Base-by-base conservation (phyloP, 179 eudicot genomes). In the Silene vulgaris region DNA sequence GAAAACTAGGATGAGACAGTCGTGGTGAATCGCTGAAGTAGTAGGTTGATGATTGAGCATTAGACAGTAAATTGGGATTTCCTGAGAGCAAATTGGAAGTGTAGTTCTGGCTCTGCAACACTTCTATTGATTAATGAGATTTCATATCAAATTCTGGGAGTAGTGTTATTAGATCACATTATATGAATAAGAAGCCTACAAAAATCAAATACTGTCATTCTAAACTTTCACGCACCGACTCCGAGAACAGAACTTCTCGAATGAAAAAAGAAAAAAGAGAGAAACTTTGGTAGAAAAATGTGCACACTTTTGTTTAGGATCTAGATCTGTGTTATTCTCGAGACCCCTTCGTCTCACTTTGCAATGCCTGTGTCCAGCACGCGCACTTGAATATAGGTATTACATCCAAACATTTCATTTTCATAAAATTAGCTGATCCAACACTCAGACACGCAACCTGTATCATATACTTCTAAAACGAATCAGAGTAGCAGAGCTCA, bases 401-500 rank as follows among this genome's bases (percentile, higher is more conserved):
- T 0, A 45, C 52, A 45, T 45, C 52, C 0, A 11, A 9, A 45
- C 3, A 45, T 9, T 45, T 45, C 52, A 45, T 45, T 45, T 45
- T 45, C 52, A 45, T 9, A 11, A 45, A 45, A 45, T 0, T 11
- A 45, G 52, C 52, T 1, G 14, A 45, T 45, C 52, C 52, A 11
- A 45, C 52, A 45, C 52, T 45, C 14, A 11, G 14, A 45, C 52
- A 45, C 14, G 14, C 52, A 45, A 45, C 52, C 52, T 45, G 52
- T 45, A 45, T 45, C 52, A 2, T 45, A 11, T 1, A 9, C 52
- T 56, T 56, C 17, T 56, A 52, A 16, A 56, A 56, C 1, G 7
- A 16, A 56, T 56, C 60, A 56, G 60, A 14, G 60, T 56, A 56
- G 14, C 17, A 56, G 20, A 0, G 70, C 76, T 88, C 79, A 91